Base-by-base conservation (phyloP, 805 yeast species). In the Grigorovia yakushimaensis region DNA sequence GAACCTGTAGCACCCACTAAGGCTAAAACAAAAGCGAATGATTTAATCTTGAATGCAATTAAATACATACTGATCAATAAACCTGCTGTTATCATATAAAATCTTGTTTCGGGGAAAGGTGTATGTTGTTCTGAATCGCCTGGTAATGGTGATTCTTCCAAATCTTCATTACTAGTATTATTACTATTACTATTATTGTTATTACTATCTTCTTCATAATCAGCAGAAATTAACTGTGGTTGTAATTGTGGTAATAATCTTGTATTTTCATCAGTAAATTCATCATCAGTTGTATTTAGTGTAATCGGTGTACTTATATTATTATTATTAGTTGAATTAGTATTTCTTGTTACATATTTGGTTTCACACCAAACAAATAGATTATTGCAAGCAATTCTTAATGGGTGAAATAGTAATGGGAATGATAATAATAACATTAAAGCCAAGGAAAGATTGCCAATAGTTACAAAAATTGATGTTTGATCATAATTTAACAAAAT, bases 1-100 rank as follows among this genome's bases (percentile, higher is more conserved):
- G 95, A 86, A 0, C 96, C 96, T 0, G 96, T 88, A 1, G 96
- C 85, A 2, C 97, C 97, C 4, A 88, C 95, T 53, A 88, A 71
- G 1, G 95, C 88, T 54, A 88, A 69, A 13, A 89, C 89, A 42
- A 81, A 76, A 23, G 91, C 95, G 54, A 88, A 77, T 0, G 95
- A 86, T 13, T 69, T 69, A 27, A 88, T 82, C 3, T 78, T 63
- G 35, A 82, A 66, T 0, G 96, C 93, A 9, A 83, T 69, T 1
- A 69, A 47, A 60, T 83, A 88, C 42, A 88, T 78, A 5, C 72
- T 57, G 0, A 73, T 37, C 44, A 88, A 48, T 5, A 60, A 42
- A 1, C 47, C 44, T 72, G 71, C 39, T 76, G 86, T 40, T 72
- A 81, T 49, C 22, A 41, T 19, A 42, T 59, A 53, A 51, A 64